Percentiles rank a stretch among this genome's conserved stretches.
Evolutionary conservation across 305 asterid species (phyloP).

Genomic region (Nicotiana rustica): DNA sequence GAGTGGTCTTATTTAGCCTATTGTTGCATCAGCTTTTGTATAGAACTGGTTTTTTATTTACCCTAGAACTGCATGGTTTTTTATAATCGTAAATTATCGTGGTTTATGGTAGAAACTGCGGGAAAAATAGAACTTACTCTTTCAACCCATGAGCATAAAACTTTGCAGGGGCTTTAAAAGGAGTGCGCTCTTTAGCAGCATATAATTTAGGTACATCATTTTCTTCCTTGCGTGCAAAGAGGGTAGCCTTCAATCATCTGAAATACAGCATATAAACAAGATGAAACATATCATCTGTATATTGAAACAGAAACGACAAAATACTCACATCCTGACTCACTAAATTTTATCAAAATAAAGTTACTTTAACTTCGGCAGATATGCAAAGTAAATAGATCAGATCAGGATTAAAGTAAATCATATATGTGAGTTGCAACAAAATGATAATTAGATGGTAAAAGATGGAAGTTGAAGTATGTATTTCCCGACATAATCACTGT

Average conservation of each 20-base stretch:
- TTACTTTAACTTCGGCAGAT: neutral
- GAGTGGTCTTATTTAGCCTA: constrained; percentile 89
- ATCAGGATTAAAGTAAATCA: neutral
- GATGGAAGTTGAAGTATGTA: neutral
- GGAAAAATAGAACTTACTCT: constrained; percentile 55
- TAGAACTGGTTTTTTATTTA: constrained; percentile 64
- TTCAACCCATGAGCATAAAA: constrained; percentile 61
- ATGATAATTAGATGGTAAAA: neutral
- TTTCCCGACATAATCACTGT: neutral
- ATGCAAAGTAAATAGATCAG: neutral
- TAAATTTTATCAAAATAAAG: neutral
- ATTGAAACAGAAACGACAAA: constrained; percentile 29
- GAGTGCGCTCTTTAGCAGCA: constrained; percentile 57
- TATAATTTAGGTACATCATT: constrained; percentile 52
- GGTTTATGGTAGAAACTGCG: neutral
- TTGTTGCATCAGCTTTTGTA: constrained; percentile 97
- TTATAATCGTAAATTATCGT: neutral
- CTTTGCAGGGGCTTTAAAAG: constrained; percentile 52
- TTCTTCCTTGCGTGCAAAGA: constrained; percentile 49
- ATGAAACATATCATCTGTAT: constrained; percentile 37
- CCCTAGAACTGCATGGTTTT: neutral
- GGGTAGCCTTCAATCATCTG: constrained; percentile 63
- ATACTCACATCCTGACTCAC: constrained; percentile 5
- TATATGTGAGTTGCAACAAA: neutral
- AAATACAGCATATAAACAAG: constrained; percentile 39